These are phyloP conservation scores for Zalaria sp. DNA, from an alignment of 2,329 filamentous ascomycete genomes.

Conservation along the genomic window DNA sequence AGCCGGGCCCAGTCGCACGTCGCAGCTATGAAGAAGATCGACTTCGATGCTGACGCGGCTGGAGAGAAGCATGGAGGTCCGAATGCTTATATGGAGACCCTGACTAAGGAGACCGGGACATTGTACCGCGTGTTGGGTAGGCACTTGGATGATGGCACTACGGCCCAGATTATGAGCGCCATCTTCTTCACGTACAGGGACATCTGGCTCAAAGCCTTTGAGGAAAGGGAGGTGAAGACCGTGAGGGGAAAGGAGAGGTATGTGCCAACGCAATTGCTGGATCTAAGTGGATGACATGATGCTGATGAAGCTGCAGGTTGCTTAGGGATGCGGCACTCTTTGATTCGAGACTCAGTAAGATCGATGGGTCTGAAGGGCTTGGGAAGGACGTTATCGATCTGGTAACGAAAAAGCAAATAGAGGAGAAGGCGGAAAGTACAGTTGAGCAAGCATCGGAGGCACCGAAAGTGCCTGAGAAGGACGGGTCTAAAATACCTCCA, in stretches of 20 bases:
- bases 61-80: slow-evolving; percentile 7
- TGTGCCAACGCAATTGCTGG: slow-evolving; percentile 13
- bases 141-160: slow-evolving; percentile 62
- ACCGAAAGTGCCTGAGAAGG: too few relatives aligned
- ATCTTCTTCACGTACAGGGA: slow-evolving; percentile 74
- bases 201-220: slow-evolving; percentile 60
- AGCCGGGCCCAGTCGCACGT: slow-evolving; percentile 60
- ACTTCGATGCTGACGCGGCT: slow-evolving; percentile 47
- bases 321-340: slow-evolving; percentile 63
- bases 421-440: background rate
- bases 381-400: slow-evolving; percentile 52
- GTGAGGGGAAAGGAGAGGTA: slow-evolving; percentile 59
- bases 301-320: slow-evolving; percentile 41
- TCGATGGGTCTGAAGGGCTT: slow-evolving; percentile 65
- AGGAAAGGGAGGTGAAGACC: slow-evolving; percentile 50
- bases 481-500: too few relatives aligned
- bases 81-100: slow-evolving; percentile 70
- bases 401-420: slow-evolving; percentile 3
- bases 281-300: background rate
- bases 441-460: too few relatives aligned
- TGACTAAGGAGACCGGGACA: slow-evolving; percentile 74
- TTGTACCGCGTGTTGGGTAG: slow-evolving; percentile 73
- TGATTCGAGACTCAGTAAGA: slow-evolving; percentile 53
- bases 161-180: slow-evolving; percentile 71
- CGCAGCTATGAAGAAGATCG: slow-evolving; percentile 56